Conservation (phyloP, 305 asterid genomes). For the Stenogyne calaminthoides region DNA sequence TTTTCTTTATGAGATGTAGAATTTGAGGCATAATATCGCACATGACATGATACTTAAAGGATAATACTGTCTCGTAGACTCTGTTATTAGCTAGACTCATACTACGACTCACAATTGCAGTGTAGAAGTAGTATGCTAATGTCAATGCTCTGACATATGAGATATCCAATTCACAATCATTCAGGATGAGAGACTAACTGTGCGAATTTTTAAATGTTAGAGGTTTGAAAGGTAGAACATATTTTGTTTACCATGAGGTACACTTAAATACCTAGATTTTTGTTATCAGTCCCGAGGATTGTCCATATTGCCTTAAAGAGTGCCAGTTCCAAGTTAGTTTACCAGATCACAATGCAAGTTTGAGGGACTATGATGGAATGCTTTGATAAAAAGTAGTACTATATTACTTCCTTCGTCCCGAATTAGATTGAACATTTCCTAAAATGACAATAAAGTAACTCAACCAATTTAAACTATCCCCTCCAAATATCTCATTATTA, state of each 20-base stretch:
- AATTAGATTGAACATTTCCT: too few species aligned
- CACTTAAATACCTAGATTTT: background rate
- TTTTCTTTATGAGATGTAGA: constrained; percentile 5
- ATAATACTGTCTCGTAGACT: background rate
- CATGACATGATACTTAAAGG: background rate
- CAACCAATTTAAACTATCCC: too few species aligned
- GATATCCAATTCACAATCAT: constrained; percentile 1
- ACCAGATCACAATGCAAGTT: constrained; percentile 20
- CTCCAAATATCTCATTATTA: too few species aligned
- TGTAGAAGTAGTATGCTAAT: background rate
- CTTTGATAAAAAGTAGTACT: background rate
- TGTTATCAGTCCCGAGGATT: background rate
- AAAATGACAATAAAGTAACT: too few species aligned
- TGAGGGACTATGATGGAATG: constrained; percentile 25
- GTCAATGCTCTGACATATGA: constrained; percentile 16
- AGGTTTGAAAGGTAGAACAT: background rate
- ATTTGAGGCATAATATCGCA: constrained; percentile 4
- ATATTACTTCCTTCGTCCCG: too few species aligned
- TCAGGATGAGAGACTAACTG: constrained; percentile 16
- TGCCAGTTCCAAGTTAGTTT: constrained; percentile 15
- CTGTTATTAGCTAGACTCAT: background rate
- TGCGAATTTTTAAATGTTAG: background rate
- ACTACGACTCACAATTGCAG: background rate
- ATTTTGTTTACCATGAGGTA: background rate
- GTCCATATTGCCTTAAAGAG: background rate